Base-by-base conservation (phyloP, 2,329 filamentous ascomycete genomes). In the Clathrospora elynae region DNA sequence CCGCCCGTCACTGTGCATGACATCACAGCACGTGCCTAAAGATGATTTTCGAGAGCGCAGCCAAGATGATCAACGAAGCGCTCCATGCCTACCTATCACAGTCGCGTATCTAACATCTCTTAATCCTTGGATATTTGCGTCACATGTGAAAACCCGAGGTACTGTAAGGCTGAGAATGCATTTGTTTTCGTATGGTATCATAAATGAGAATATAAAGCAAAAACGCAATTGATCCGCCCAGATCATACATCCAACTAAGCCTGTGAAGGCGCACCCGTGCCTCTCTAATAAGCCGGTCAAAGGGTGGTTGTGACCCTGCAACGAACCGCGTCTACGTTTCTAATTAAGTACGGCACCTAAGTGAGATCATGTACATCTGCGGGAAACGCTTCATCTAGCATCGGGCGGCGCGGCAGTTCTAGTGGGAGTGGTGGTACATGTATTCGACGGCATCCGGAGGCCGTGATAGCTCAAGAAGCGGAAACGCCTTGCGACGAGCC, bases 161-260 rank as follows among this genome's bases (percentile, higher is more conserved):
- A n/a, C n/a, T n/a, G n/a, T n/a, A n/a, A n/a, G n/a, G n/a, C n/a
- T 38, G 28, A 22, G 23, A 31, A 35, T 57, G 55, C 49, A 49
- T 53, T 58, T 14, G 50, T 55, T 49, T 57, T 46, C 39, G 39
- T 49, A 49, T 67, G 64, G 60, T 67, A 66, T 67, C 61, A 60
- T 62, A 43, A 40, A 44, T 48, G 50, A 42, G 29, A 46, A 52
- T 43, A 20, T 33, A 42, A 34, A 25, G 25, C 23, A 39, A 46
- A 40, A 33, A 28, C 35, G 42, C 49, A 41, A 35, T 35, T 25
- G 12, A 22, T 35, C 26, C 18, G 12, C 26, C 37, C 20, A 13
- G 14, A 9, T 16, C 18, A 24, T 29, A 32, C 35, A 43, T 36
- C 34, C 31, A 42, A 49, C 40, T 33, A 46, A 46, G 55, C 59